Percentiles rank a stretch among this genome's conserved stretches.
Conservation (phyloP, 345 rosid species). For the Anacardium occidentale region DNA sequence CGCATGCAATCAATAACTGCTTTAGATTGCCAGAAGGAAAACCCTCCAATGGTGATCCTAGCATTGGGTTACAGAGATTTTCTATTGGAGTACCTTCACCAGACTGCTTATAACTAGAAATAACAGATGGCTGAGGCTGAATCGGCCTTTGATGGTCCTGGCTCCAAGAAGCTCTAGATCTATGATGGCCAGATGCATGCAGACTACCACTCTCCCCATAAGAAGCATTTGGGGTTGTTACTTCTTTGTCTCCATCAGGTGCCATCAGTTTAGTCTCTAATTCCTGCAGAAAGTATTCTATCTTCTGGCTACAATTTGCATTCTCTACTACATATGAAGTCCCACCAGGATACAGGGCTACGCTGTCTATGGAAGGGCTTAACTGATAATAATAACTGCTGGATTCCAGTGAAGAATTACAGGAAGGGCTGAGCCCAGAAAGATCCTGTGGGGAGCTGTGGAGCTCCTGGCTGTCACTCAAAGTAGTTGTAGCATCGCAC, state of each 20-base stretch:
- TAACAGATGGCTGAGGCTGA: constrained; percentile 35
- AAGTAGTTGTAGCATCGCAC: constrained; percentile 34
- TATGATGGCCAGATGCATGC: constrained; percentile 33
- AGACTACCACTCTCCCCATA: constrained; percentile 21
- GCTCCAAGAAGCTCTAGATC: constrained; percentile 29
- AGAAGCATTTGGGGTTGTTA: constrained; percentile 22
- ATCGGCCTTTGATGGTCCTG: constrained; percentile 30
- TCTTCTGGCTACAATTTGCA: constrained; percentile 34
- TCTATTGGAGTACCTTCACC: constrained; percentile 33
- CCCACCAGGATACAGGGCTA: constrained; percentile 26
- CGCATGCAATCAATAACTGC: constrained; percentile 60
- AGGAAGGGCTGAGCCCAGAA: too few species aligned
- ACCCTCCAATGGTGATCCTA: constrained; percentile 21
- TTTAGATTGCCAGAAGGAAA: constrained; percentile 39
- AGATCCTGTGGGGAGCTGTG: too few species aligned
- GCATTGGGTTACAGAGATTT: constrained; percentile 33
- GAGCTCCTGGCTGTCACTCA: too few species aligned
- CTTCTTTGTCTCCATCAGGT: constrained; percentile 41
- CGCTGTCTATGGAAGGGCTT: constrained; percentile 39
- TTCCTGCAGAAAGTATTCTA: constrained; percentile 40
- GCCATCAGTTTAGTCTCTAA: constrained; percentile 55
- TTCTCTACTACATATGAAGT: constrained; percentile 28
- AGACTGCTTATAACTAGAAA: constrained; percentile 28
- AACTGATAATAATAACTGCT: constrained; percentile 28
- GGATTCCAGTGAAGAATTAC: constrained; percentile 43